Evolutionary conservation across 306 rosid genomes (phyloP).

Genomic region (Quillaja saponaria): DNA sequence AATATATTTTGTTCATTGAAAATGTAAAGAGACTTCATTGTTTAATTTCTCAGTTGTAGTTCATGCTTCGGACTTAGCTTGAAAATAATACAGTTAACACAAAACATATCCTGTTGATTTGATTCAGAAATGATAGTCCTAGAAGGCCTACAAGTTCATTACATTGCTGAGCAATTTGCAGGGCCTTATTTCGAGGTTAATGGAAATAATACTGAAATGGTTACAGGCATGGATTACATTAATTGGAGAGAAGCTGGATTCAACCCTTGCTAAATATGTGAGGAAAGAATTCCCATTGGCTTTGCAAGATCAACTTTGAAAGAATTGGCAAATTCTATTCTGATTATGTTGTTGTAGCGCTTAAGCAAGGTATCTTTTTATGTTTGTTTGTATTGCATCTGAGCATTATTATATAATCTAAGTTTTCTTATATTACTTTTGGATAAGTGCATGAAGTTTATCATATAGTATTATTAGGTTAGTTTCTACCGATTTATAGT

Average conservation of each 20-base stretch:
- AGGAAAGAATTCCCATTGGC: constrained; percentile 29
- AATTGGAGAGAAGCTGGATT: constrained; percentile 70
- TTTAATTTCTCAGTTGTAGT: no score
- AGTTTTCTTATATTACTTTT: background rate
- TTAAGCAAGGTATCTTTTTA: constrained; percentile 28
- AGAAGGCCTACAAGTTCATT: no score
- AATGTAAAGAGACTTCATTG: no score
- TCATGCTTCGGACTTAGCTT: no score
- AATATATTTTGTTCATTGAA: no score
- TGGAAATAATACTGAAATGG: constrained; percentile 10
- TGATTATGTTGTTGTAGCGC: background rate
- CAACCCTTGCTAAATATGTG: constrained; percentile 54
- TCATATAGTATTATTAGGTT: background rate
- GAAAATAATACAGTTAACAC: no score
- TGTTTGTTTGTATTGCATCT: background rate
- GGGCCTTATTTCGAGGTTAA: no score
- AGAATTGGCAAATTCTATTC: constrained; percentile 5
- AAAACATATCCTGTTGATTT: no score
- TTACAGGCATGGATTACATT: constrained; percentile 57
- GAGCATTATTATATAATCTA: background rate
- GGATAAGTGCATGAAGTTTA: background rate
- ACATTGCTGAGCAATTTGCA: no score
- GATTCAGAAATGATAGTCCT: no score
- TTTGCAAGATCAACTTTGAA: constrained; percentile 44
- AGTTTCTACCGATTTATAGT: background rate